A percentile compares a stretch with the other conserved stretches of the same genome.
These are phyloP conservation scores for Teratosphaeria zuluensis DNA, from an alignment of 2,329 filamentous ascomycete species.

Conservation along the genomic window DNA sequence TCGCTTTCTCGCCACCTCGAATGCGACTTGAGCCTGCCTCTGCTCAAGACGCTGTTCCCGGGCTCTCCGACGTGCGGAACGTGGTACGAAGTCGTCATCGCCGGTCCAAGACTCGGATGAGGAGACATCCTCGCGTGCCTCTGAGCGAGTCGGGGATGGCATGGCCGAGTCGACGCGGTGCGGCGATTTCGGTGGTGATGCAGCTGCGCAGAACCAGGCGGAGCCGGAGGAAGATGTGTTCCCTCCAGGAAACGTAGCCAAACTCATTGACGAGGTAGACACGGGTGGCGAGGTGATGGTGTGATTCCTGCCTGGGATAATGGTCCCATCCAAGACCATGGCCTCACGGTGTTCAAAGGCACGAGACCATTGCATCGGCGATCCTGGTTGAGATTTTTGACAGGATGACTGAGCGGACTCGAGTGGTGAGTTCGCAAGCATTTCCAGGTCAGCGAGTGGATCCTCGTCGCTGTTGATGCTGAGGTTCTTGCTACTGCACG, in stretches of 20 bases:
- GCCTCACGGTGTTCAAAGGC: background rate
- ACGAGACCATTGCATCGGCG: background rate
- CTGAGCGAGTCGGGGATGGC: background rate
- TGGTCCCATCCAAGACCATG: background rate
- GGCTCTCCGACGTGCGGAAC: slow-evolving; percentile 2
- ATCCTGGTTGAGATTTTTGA: background rate
- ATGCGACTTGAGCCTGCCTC: background rate
- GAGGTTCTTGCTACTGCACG: background rate
- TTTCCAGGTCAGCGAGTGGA: background rate
- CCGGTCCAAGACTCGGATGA: slow-evolving; percentile 16
- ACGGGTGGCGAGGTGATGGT: background rate
- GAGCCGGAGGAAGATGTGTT: background rate
- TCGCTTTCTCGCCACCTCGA: background rate
- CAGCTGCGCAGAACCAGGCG: background rate
- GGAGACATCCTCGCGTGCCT: background rate
- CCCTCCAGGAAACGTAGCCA: background rate
- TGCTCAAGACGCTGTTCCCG: background rate
- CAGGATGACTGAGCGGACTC: background rate
- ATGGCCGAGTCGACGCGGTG: background rate
- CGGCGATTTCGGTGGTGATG: background rate
- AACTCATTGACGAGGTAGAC: background rate
- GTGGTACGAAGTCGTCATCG: slow-evolving; percentile 14
- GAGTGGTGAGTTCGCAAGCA: background rate
- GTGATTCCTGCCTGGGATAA: background rate
- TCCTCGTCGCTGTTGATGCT: background rate